Conservation (phyloP, 352 stramenopile genomes). For the Pythium graminicola region DNA sequence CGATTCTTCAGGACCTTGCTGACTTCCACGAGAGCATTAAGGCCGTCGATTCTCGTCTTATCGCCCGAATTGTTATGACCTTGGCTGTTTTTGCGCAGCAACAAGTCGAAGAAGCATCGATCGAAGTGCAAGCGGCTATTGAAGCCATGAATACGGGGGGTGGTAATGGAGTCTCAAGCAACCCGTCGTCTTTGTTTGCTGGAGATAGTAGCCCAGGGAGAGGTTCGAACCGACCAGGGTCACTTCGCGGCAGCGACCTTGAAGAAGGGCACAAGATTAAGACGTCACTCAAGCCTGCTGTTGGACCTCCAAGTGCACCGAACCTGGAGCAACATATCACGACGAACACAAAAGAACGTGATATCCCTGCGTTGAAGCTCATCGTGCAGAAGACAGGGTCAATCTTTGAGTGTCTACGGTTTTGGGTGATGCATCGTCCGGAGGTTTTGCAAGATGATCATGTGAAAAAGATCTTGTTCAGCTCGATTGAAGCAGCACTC, state of each 20-base stretch:
- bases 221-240: conserved; percentile 6
- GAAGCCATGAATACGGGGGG: conserved; percentile 30
- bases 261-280: conserved; percentile 71
- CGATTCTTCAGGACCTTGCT: conserved; percentile 72
- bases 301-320: conserved; percentile 6
- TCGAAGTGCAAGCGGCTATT: conserved; percentile 77
- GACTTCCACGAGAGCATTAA: conserved; percentile 71
- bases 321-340: not conserved
- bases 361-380: conserved; percentile 60
- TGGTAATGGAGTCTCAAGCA: conserved; percentile 2
- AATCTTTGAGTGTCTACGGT: conserved; percentile 82
- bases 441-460: conserved; percentile 70
- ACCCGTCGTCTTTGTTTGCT: conserved; percentile 18
- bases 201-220: conserved; percentile 7
- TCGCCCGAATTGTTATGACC: conserved; percentile 84
- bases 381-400: conserved; percentile 80
- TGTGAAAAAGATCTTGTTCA: conserved; percentile 82
- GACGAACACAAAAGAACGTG: conserved; percentile 32
- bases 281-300: conserved; percentile 35
- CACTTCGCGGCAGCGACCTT: conserved; percentile 15
- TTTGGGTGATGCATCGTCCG: conserved; percentile 78
- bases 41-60: conserved; percentile 51
- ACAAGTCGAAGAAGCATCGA: conserved; percentile 83
- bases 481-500: conserved; percentile 77
- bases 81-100: conserved; percentile 80